Conservation (phyloP, 768 basidiomycete species). For the Hericium coralloides region DNA sequence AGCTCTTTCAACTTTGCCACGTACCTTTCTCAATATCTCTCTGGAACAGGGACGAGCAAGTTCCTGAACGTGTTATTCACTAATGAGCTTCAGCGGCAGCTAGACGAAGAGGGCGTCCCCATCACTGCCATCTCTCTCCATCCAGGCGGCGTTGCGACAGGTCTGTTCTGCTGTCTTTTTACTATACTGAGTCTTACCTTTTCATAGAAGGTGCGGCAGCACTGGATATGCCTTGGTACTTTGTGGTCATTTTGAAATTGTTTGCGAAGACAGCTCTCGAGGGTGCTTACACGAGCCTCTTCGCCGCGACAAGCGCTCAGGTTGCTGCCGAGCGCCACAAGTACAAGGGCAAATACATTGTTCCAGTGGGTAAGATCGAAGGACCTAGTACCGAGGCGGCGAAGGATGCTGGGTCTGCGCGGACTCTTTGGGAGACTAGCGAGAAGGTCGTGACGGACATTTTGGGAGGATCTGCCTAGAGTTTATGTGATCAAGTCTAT, state of each 20-base stretch:
- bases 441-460: not conserved
- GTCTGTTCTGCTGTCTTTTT: not conserved
- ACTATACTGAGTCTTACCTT: not conserved
- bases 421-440: not conserved
- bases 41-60: not conserved
- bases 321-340: not conserved
- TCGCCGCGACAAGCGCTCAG: not conserved
- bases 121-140: not conserved
- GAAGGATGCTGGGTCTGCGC: not conserved
- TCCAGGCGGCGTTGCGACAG: not conserved
- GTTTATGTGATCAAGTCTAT: too few species aligned
- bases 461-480: not conserved
- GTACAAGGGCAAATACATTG: not conserved
- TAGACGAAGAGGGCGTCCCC: not conserved
- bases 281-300: not conserved
- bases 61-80: not conserved
- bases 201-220: not conserved
- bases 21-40: not conserved
- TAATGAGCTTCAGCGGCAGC: not conserved
- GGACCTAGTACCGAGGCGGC: not conserved
- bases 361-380: not conserved
- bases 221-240: not conserved
- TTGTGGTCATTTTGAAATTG: not conserved
- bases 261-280: not conserved
- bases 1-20: not conserved